Evolutionary conservation across 108 stramenopile species (phyloP).

Genomic region (Pseudonitzschia multiseries): DNA sequence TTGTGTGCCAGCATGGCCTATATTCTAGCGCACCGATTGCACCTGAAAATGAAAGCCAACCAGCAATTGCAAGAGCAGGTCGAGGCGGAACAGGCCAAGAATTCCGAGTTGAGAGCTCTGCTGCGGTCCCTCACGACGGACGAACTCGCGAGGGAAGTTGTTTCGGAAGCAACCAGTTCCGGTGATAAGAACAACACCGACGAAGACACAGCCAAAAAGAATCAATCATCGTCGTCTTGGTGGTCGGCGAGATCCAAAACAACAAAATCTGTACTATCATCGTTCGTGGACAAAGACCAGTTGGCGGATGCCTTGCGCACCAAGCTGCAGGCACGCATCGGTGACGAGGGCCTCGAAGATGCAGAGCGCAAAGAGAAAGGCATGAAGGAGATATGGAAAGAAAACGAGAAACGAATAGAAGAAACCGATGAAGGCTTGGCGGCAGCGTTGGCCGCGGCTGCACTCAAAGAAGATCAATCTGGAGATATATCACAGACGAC

Average conservation of each 20-base stretch:
- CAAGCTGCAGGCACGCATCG: background rate
- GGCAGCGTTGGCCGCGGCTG: background rate
- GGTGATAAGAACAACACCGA: background rate
- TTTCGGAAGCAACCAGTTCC: background rate
- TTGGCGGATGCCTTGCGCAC: background rate
- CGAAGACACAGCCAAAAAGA: background rate
- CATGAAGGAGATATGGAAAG: slow-evolving; percentile 15
- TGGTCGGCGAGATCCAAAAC: background rate
- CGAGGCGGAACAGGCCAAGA: background rate
- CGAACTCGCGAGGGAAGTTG: slow-evolving; percentile 13
- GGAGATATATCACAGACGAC: background rate
- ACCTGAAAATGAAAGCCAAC: slow-evolving; percentile 17
- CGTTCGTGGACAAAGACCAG: background rate
- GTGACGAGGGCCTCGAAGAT: slow-evolving; percentile 13
- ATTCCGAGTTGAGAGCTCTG: background rate
- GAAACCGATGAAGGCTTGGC: background rate
- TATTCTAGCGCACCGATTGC: slow-evolving; percentile 33
- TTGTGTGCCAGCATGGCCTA: slow-evolving; percentile 28
- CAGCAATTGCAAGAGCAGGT: slow-evolving; percentile 10
- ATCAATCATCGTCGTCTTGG: background rate
- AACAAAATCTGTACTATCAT: background rate
- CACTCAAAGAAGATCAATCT: background rate
- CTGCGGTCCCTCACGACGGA: slow-evolving; percentile 6
- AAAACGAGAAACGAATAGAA: slow-evolving; percentile 14
- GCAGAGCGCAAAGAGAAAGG: slow-evolving; percentile 5